These are phyloP conservation scores for Tylopilus sp. DNA, from an alignment of 768 basidiomycete genomes.

Conservation along the genomic window DNA sequence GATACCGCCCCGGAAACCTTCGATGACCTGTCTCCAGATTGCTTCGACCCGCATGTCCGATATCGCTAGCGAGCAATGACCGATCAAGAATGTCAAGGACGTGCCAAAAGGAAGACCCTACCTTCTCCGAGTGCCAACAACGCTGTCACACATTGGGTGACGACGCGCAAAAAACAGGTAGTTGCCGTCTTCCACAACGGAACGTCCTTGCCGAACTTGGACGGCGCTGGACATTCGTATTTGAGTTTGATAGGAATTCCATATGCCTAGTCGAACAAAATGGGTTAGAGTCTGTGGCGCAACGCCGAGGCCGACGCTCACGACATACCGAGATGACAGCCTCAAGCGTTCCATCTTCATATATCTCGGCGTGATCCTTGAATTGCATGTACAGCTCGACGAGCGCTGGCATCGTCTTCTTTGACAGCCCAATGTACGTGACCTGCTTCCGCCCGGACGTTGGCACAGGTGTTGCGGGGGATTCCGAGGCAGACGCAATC, in stretches of 20 bases:
- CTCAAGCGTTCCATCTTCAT: slow-evolving; percentile 81
- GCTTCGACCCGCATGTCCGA: slow-evolving; percentile 66
- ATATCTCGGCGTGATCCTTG: slow-evolving; percentile 59
- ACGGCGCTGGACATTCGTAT: slow-evolving; percentile 89
- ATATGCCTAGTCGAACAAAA: slow-evolving; percentile 54
- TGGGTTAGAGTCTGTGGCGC: not conserved
- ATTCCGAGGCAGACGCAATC: slow-evolving; percentile 3
- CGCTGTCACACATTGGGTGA: slow-evolving; percentile 59
- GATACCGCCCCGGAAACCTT: slow-evolving; percentile 78
- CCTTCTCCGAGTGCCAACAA: slow-evolving; percentile 50
- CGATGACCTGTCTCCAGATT: slow-evolving; percentile 82
- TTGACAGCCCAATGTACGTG: slow-evolving; percentile 88
- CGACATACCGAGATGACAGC: slow-evolving; percentile 67
- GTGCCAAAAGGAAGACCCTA: slow-evolving; percentile 25
- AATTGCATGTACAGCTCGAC: slow-evolving; percentile 74
- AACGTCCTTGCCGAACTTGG: slow-evolving; percentile 79
- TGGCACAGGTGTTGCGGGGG: slow-evolving; percentile 8
- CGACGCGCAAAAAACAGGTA: slow-evolving; percentile 66
- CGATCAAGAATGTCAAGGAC: not conserved
- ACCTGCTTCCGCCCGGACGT: slow-evolving; percentile 54
- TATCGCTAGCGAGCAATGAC: slow-evolving; percentile 39
- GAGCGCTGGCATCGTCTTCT: slow-evolving; percentile 81
- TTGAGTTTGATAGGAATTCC: slow-evolving; percentile 91
- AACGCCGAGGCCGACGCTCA: not conserved
- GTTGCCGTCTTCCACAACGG: slow-evolving; percentile 98